Percentiles rank a stretch among this genome's conserved stretches.
Conservation (phyloP, 257 asterid genomes). For the Verbascum thapsus region DNA sequence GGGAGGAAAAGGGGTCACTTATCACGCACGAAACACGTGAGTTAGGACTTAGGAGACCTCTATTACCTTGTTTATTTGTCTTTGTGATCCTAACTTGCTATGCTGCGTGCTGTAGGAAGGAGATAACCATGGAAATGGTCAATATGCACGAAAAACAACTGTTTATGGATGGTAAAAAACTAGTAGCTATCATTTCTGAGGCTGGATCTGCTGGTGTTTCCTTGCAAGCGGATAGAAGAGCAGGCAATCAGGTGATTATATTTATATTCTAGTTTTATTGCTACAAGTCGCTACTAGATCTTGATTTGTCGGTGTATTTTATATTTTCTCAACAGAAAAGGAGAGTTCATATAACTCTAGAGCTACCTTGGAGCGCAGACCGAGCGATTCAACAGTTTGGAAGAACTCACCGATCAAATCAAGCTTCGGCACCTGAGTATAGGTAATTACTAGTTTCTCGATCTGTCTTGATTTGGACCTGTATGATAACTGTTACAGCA, state of each 20-base stretch:
- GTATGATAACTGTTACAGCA: constrained; percentile 13
- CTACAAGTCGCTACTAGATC: constrained; percentile 17
- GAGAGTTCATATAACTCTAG: constrained; percentile 94
- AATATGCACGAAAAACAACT: constrained; percentile 96
- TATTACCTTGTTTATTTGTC: constrained; percentile 23
- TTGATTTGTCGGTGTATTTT: constrained; percentile 21
- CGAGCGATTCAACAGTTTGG: constrained; percentile 99
- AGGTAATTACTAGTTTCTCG: constrained; percentile 51
- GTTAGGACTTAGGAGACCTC: constrained; percentile 37
- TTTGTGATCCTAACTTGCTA: constrained; percentile 30
- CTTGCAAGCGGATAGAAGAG: constrained; percentile 98
- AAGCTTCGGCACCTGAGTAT: constrained; percentile 97
- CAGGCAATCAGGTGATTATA: constrained; percentile 73
- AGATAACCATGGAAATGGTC: constrained; percentile 97
- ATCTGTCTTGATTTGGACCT: constrained; percentile 9
- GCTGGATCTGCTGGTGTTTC: constrained; percentile 99
- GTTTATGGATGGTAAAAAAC: constrained; percentile 92
- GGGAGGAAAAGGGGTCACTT: constrained; percentile 92
- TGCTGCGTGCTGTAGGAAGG: constrained; percentile 62
- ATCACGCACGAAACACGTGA: constrained; percentile 97
- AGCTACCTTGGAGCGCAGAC: constrained; percentile 99
- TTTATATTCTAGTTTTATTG: constrained; percentile 22
- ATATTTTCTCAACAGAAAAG: constrained; percentile 67
- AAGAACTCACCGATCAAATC: constrained; percentile 98
- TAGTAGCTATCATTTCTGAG: constrained; percentile 93